phyloP scores from a whole-genome alignment of 1,139 yeast species.

The Debaryomyces udenii region DNA sequence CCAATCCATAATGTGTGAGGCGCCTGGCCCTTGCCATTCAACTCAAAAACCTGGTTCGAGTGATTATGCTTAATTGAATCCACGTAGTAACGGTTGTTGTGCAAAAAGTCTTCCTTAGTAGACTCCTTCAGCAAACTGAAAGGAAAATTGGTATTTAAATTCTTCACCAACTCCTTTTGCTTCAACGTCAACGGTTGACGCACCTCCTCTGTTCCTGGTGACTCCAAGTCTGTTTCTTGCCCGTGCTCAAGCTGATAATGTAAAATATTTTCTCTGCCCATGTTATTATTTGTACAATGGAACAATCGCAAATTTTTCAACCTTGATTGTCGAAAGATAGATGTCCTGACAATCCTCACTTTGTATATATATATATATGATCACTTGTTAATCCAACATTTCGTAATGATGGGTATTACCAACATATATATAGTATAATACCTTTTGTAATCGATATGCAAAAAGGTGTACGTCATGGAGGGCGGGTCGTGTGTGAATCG shows the following conservation, averaged over 20 bases:
- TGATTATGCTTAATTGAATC: slow-evolving; percentile 59
- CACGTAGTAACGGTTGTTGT: slow-evolving; percentile 71
- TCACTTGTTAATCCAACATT: neutral
- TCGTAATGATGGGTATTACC: neutral
- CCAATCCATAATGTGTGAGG: slow-evolving; percentile 98
- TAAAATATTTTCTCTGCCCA: slow-evolving; percentile 51
- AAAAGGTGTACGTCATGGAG: neutral
- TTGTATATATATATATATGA: neutral
- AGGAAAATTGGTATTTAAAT: slow-evolving; percentile 37
- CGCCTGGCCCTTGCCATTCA: slow-evolving; percentile 81
- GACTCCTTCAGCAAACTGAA: slow-evolving; percentile 63
- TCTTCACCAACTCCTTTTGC: slow-evolving; percentile 4
- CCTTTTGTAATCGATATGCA: neutral
- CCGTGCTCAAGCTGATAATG: slow-evolving; percentile 47
- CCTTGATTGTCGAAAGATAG: neutral
- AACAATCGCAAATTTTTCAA: slow-evolving; percentile 3
- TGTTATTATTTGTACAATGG: slow-evolving; percentile 17
- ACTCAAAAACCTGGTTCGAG: slow-evolving; percentile 63
- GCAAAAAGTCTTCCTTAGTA: slow-evolving; percentile 62
- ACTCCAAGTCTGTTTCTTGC: slow-evolving; percentile 39
- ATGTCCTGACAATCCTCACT: neutral
- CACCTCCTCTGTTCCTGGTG: slow-evolving; percentile 13
- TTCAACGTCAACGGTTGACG: slow-evolving; percentile 14
- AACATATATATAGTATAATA: neutral
- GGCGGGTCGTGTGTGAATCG: neutral